A percentile compares a stretch with the other conserved stretches of the same genome.
These are phyloP conservation scores for Daldinia childiae DNA, from an alignment of 495 filamentous ascomycete species.

Conservation along the genomic window DNA sequence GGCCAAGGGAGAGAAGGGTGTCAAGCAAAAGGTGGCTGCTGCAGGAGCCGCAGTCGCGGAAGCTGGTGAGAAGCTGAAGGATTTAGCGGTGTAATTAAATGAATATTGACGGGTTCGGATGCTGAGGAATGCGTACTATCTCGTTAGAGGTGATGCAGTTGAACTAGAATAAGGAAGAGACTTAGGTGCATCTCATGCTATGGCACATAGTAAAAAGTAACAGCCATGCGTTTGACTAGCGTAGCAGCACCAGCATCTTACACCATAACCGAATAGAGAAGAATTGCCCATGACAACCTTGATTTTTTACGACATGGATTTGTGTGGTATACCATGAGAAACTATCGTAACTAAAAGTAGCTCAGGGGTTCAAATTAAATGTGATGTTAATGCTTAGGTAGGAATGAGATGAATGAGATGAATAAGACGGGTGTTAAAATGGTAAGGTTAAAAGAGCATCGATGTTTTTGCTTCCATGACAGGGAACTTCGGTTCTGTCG, in stretches of 20 bases:
- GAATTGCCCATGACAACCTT: background rate
- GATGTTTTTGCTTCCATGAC: too few species aligned
- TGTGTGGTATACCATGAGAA: background rate
- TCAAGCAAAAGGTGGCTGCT: constrained; percentile 32
- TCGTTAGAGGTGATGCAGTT: background rate
- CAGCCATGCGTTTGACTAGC: background rate
- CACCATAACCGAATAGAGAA: constrained; percentile 1
- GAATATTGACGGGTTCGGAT: background rate
- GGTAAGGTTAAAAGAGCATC: too few species aligned
- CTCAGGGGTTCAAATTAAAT: background rate
- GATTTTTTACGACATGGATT: background rate
- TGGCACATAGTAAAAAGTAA: background rate
- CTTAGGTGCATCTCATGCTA: constrained; percentile 1
- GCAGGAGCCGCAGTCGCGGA: constrained; percentile 31
- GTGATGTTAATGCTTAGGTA: background rate
- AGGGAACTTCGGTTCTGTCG: background rate
- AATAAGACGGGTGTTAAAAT: background rate
- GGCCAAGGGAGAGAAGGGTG: constrained; percentile 38
- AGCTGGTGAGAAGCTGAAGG: constrained; percentile 40
- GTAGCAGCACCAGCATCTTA: background rate
- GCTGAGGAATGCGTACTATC: background rate
- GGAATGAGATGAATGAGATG: background rate
- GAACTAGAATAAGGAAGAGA: constrained; percentile 6
- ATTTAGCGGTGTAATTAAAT: constrained; percentile 31
- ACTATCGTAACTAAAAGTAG: background rate